A percentile compares a stretch with the other conserved stretches of the same genome.
phyloP scores from a whole-genome alignment of 1,284 basidiomycete species.

The Tilletia setariae region DNA sequence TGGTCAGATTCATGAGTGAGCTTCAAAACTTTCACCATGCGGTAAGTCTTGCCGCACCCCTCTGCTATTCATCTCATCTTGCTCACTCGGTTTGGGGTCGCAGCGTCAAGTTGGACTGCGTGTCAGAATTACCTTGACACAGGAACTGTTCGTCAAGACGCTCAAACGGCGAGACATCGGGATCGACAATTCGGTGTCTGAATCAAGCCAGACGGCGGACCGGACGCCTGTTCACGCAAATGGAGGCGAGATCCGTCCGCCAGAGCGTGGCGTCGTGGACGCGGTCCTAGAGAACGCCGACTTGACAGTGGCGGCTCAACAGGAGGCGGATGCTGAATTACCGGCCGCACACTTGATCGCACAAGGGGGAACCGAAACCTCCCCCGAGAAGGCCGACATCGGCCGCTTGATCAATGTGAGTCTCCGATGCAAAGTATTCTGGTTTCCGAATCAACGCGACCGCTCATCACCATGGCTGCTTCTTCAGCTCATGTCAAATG shows the following conservation, averaged over 20 bases:
- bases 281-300: background rate
- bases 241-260: background rate
- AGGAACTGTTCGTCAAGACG: constrained; percentile 49
- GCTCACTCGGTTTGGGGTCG: background rate
- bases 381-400: constrained; percentile 19
- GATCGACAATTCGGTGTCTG: background rate
- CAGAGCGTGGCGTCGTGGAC: background rate
- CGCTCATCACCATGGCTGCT: constrained; percentile 27
- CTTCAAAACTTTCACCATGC: constrained; percentile 50
- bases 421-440: constrained; percentile 56
- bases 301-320: background rate
- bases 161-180: constrained; percentile 43
- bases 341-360: background rate
- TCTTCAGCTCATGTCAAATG: constrained; percentile 58
- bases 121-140: constrained; percentile 43
- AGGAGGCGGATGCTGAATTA: background rate
- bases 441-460: background rate
- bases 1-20: constrained; percentile 36
- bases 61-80: background rate
- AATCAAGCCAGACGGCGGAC: background rate
- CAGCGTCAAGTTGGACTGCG: constrained; percentile 48
- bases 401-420: constrained; percentile 13
- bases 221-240: background rate
- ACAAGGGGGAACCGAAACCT: background rate
- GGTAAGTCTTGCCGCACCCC: background rate